These are phyloP conservation scores for Lojkania enalia DNA, from an alignment of 2,329 filamentous ascomycete genomes.

Conservation along the genomic window DNA sequence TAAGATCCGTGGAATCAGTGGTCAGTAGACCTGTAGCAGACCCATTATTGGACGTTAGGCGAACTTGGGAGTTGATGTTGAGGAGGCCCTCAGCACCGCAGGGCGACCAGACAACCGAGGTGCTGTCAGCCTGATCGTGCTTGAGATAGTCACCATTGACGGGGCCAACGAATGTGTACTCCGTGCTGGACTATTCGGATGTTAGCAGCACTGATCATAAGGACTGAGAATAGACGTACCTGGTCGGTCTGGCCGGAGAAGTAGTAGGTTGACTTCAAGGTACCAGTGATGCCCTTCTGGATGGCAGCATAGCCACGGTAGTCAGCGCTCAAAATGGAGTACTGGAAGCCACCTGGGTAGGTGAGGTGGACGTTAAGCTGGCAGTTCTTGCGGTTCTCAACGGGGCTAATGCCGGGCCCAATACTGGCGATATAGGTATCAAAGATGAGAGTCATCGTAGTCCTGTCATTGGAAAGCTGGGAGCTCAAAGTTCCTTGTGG, in stretches of 20 bases:
- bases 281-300: slow-evolving; percentile 51
- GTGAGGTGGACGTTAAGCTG: slow-evolving; percentile 57
- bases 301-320: slow-evolving; percentile 58
- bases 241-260: slow-evolving; percentile 53
- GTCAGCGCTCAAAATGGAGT: slow-evolving; percentile 56
- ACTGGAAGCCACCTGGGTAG: slow-evolving; percentile 58
- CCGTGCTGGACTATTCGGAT: slow-evolving; percentile 39
- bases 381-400: slow-evolving; percentile 57
- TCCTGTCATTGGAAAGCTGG: slow-evolving; percentile 49
- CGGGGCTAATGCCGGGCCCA: slow-evolving; percentile 48
- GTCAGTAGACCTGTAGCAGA: slow-evolving; percentile 48
- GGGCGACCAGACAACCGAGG: slow-evolving; percentile 56
- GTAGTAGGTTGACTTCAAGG: slow-evolving; percentile 58
- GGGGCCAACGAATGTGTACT: slow-evolving; percentile 48
- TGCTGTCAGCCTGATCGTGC: slow-evolving; percentile 48
- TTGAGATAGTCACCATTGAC: slow-evolving; percentile 44
- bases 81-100: slow-evolving; percentile 55
- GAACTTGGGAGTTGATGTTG: slow-evolving; percentile 59
- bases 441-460: slow-evolving; percentile 57
- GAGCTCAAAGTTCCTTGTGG: slow-evolving; percentile 50
- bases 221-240: slow-evolving; percentile 33
- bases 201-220: background rate
- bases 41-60: slow-evolving; percentile 40
- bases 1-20: slow-evolving; percentile 55
- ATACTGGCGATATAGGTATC: slow-evolving; percentile 56